These are phyloP conservation scores for Talaromyces sp. DNA, from an alignment of 2,329 filamentous ascomycete species.

Conservation along the genomic window DNA sequence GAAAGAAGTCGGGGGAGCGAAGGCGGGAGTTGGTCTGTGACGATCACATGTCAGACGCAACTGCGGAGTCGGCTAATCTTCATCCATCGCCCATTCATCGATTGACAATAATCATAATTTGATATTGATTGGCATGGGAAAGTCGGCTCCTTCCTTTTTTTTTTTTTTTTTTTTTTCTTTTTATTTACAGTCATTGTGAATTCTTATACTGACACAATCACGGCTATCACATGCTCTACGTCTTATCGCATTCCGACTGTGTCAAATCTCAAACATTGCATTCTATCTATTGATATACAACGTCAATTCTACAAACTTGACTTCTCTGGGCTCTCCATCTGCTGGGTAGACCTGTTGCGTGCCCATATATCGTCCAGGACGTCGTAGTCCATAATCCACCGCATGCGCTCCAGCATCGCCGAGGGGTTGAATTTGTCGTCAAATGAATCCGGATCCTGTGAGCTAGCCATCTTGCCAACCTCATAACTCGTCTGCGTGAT, in stretches of 20 bases:
- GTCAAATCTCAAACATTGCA: background rate
- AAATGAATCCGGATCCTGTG: slow-evolving; percentile 26
- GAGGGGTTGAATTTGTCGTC: slow-evolving; percentile 22
- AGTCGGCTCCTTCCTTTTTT: too few relatives aligned
- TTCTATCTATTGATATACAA: background rate
- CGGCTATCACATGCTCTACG: background rate
- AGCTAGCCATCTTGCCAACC: slow-evolving; percentile 30
- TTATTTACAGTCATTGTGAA: too few relatives aligned
- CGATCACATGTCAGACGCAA: background rate
- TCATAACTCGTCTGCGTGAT: slow-evolving; percentile 30
- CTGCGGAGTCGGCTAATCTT: background rate
- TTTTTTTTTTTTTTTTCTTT: too few relatives aligned
- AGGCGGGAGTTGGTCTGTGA: background rate
- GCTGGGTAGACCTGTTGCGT: slow-evolving; percentile 13
- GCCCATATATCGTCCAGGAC: slow-evolving; percentile 24
- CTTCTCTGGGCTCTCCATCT: background rate
- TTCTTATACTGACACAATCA: background rate
- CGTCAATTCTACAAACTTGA: background rate
- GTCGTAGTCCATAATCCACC: slow-evolving; percentile 33
- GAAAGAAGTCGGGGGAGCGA: background rate
- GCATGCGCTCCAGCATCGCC: slow-evolving; percentile 26
- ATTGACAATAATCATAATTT: too few relatives aligned
- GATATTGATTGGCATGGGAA: too few relatives aligned
- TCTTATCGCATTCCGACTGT: background rate
- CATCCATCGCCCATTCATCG: background rate